Percentiles rank a stretch among this genome's conserved stretches.
Evolutionary conservation across 345 rosid species (phyloP).

Genomic region (Aegle marmelos): DNA sequence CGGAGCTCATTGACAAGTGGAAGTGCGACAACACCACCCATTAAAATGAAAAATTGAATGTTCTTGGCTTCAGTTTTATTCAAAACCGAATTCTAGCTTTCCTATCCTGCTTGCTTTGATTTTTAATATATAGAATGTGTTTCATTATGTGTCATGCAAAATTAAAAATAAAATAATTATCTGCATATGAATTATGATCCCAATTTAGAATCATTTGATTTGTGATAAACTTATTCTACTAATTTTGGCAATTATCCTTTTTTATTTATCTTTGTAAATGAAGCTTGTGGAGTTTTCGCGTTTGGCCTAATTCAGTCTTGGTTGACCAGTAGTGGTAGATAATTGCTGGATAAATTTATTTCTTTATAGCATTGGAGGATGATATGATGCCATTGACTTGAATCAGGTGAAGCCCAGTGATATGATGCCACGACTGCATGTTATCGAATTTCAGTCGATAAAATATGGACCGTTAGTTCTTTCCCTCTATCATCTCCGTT

Average conservation of each 20-base stretch:
- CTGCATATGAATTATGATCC: not conserved
- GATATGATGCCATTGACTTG: too few relatives aligned
- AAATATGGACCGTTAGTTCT: conserved; percentile 24
- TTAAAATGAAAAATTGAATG: not conserved
- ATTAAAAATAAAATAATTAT: too few relatives aligned
- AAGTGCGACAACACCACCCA: not conserved
- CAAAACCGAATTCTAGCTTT: not conserved
- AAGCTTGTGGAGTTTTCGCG: not conserved
- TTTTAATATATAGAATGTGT: not conserved
- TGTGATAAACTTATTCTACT: not conserved
- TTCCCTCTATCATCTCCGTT: not conserved
- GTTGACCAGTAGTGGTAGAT: too few relatives aligned
- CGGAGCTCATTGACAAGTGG: conserved; percentile 3
- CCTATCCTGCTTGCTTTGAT: not conserved
- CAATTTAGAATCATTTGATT: not conserved
- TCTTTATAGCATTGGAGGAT: too few relatives aligned
- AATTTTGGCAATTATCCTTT: too few relatives aligned
- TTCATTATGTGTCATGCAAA: not conserved
- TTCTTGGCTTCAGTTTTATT: not conserved
- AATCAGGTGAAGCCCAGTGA: not conserved
- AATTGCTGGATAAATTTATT: too few relatives aligned
- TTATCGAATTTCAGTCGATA: not conserved
- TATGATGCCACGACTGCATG: not conserved
- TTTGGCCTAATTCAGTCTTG: too few relatives aligned
- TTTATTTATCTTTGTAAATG: not conserved